Base-by-base conservation (phyloP, 495 filamentous ascomycete species). In the Cairneyella variabilis region DNA sequence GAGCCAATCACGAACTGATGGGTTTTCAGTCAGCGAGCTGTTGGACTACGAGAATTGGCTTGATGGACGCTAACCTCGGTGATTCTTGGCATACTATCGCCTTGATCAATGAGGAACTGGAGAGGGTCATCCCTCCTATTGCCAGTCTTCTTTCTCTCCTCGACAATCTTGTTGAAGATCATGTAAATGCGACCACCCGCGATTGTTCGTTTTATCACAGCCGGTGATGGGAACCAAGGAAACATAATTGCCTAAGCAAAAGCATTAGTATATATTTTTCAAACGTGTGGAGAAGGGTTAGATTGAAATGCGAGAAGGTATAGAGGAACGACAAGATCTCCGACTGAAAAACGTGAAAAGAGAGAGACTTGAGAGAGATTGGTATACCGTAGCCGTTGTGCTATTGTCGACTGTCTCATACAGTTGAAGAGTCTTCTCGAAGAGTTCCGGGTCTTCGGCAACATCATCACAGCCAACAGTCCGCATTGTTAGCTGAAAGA, bases 81-180 rank as follows among this genome's bases (percentile, higher is more conserved):
- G 42, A 76, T 69, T 18, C 68, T 54, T 10, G 41, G 43, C 14
- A 63, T 62, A 16, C 44, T 56, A 21, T 71, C 67, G 14, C 67
- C 71, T 14, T 58, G 42, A 39, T 79, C 75, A 0, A 77, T 60
- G 26, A 77, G 45, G 30, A 60, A 69, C 57, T 78, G 75, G 54
- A 77, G 25, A 1, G 73, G 51, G 58, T 79, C 76, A 3, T 77
- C 69, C 25, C 62, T 59, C 30, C 67, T 59, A 17, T 44, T 50
- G 2, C 69, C 72, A 6, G 52, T 66, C 51, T 59, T 67, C 42
- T 65, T 66, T 7, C 76, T 60, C 37, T 63, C 55, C 44, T 74
- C 58, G 20, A 75, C 62, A 34, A 75, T 60, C 2, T 59, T 57
- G 30, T 67, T 63, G 38, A 79, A 49, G 30, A 72, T 53, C 52